Conservation (phyloP, 441 rosid genomes). For the Kokia cookei region DNA sequence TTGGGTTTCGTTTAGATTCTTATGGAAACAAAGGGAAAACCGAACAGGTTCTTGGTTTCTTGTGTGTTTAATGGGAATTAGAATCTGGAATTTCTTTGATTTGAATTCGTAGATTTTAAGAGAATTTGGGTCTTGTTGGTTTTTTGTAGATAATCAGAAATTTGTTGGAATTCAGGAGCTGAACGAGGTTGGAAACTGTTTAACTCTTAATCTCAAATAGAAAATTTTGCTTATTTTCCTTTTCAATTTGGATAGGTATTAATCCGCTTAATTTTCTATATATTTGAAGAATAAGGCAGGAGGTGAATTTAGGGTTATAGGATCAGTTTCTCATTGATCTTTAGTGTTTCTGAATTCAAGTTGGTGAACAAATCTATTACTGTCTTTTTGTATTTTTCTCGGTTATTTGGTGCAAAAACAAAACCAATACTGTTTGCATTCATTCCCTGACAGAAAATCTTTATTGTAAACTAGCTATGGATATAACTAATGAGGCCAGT, state of each 20-base stretch:
- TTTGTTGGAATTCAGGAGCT: not conserved
- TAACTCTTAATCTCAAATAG: not conserved
- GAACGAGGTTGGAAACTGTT: conserved; percentile 18
- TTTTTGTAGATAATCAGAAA: not conserved
- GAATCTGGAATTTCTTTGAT: not conserved
- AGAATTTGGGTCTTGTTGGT: not conserved
- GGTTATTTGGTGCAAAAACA: not conserved
- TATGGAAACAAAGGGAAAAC: not conserved
- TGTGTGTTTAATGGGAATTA: not conserved
- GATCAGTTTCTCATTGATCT: not conserved
- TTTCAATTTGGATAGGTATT: not conserved
- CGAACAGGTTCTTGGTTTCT: not conserved
- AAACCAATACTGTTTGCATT: not conserved
- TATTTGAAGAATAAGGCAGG: not conserved
- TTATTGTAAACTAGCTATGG: conserved; percentile 40
- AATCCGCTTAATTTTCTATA: not conserved
- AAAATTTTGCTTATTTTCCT: not conserved
- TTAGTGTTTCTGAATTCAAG: not conserved
- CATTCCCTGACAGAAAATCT: not conserved
- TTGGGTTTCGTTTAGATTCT: not conserved
- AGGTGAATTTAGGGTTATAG: not conserved
- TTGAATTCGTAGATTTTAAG: not conserved
- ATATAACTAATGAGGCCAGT: conserved; percentile 76
- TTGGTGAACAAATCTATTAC: not conserved
- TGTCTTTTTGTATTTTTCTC: not conserved